Evolutionary conservation across 352 stramenopile genomes (phyloP).

Genomic region (Phytophthora hybrid): DNA sequence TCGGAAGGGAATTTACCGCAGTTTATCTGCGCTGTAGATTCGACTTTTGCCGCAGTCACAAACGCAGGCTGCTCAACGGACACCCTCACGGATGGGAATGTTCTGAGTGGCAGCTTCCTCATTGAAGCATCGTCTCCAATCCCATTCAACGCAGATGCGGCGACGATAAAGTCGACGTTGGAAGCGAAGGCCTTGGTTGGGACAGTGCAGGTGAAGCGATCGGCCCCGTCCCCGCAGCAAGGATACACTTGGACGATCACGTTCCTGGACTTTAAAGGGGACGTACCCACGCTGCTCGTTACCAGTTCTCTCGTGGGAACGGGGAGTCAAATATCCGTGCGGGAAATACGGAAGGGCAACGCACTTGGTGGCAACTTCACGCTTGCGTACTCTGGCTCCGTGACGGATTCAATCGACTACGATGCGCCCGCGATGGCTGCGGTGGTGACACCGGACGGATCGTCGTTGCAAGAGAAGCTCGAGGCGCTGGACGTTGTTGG

Average conservation of each 20-base stretch:
- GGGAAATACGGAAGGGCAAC: constrained; percentile 77
- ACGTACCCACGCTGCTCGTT: constrained; percentile 62
- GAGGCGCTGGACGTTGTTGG: constrained; percentile 67
- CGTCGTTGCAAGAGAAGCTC: constrained; percentile 79
- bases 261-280: constrained; percentile 79
- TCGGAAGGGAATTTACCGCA: constrained; percentile 71
- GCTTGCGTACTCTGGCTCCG: constrained; percentile 53
- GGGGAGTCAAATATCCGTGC: constrained; percentile 61
- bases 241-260: constrained; percentile 84
- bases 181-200: constrained; percentile 74
- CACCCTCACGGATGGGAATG: constrained; percentile 81
- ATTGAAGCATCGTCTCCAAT: constrained; percentile 70
- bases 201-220: constrained; percentile 65
- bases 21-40: constrained; percentile 73
- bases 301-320: constrained; percentile 76
- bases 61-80: constrained; percentile 55
- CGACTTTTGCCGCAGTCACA: constrained; percentile 44
- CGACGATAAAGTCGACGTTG: constrained; percentile 53
- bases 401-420: constrained; percentile 34
- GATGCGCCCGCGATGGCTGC: constrained; percentile 45
- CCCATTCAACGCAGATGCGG: constrained; percentile 58
- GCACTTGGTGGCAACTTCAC: constrained; percentile 68
- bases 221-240: constrained; percentile 56
- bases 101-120: constrained; percentile 76
- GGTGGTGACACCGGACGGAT: constrained; percentile 54